Conservation (phyloP, 2,329 filamentous ascomycete species). For the Rutstroemia sp. region DNA sequence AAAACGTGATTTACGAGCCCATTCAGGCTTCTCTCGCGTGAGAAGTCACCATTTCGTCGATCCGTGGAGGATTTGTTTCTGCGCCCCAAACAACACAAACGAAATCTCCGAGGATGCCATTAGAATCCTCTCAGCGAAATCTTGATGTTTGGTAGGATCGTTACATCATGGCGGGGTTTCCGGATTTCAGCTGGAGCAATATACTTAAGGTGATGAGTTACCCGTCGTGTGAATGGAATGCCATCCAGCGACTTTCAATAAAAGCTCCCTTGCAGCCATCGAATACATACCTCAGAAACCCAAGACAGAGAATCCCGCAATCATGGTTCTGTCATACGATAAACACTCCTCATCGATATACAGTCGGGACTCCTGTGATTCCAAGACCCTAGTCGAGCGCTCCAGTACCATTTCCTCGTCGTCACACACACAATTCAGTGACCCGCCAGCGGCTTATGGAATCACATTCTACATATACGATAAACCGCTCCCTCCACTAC, state of each 20-base stretch:
- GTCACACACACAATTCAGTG: neutral
- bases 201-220: constrained; percentile 1
- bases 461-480: constrained; percentile 7
- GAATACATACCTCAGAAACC: no score
- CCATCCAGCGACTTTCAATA: no score
- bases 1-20: no score
- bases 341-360: neutral
- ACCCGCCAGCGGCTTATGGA: neutral
- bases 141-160: neutral
- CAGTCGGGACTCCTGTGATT: constrained; percentile 4
- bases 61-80: neutral
- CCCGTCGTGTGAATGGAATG: neutral
- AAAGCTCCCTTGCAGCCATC: no score
- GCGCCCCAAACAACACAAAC: constrained; percentile 3
- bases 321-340: neutral
- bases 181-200: neutral
- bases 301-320: neutral
- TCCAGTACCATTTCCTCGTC: neutral
- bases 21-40: no score
- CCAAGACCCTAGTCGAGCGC: neutral
- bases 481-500: constrained; percentile 4
- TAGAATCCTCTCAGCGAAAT: neutral
- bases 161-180: neutral
- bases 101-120: neutral
- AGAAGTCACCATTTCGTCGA: neutral